Percentiles rank a stretch among this genome's conserved stretches.
These are phyloP conservation scores for Phytopythium vexans DNA, from an alignment of 352 stramenopile genomes.

Conservation along the genomic window DNA sequence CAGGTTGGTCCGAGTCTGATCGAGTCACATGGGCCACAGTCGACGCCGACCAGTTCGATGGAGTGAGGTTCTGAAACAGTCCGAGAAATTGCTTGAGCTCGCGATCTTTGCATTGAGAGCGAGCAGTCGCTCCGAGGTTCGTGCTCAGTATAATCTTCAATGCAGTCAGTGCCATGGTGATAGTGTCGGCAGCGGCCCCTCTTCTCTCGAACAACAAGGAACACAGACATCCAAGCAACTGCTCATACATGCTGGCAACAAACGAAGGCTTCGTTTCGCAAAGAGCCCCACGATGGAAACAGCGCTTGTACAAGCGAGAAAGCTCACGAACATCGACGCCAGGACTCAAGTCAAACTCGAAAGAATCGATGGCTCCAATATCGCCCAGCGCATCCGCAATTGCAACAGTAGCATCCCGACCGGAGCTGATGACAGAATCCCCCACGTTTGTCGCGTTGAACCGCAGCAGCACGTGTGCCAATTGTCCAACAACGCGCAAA, in stretches of 20 bases:
- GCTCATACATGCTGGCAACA: conserved; percentile 51
- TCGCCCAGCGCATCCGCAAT: conserved; percentile 67
- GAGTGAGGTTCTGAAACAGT: conserved; percentile 39
- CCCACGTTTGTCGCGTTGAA: conserved; percentile 29
- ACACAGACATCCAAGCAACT: conserved; percentile 50
- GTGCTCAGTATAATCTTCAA: conserved; percentile 48
- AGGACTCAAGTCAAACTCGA: conserved; percentile 60
- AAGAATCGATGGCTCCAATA: conserved; percentile 53
- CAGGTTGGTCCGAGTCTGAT: too few species aligned
- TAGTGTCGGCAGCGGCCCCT: conserved; percentile 22
- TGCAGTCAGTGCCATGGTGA: conserved; percentile 41
- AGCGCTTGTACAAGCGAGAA: conserved; percentile 44
- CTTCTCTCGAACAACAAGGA: conserved; percentile 64
- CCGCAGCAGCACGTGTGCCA: conserved; percentile 55
- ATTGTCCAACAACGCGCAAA: conserved; percentile 22
- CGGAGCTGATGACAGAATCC: conserved; percentile 5
- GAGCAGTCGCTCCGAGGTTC: conserved; percentile 26
- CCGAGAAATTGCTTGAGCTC: conserved; percentile 66
- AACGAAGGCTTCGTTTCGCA: conserved; percentile 50
- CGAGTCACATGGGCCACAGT: not conserved
- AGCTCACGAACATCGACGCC: conserved; percentile 43
- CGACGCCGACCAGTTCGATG: conserved; percentile 57
- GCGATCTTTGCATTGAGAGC: conserved; percentile 46
- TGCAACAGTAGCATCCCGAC: conserved; percentile 12
- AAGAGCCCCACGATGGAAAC: conserved; percentile 58